Base-by-base conservation (phyloP, 1,139 yeast species). In the Saccharomycopsis phalli region DNA sequence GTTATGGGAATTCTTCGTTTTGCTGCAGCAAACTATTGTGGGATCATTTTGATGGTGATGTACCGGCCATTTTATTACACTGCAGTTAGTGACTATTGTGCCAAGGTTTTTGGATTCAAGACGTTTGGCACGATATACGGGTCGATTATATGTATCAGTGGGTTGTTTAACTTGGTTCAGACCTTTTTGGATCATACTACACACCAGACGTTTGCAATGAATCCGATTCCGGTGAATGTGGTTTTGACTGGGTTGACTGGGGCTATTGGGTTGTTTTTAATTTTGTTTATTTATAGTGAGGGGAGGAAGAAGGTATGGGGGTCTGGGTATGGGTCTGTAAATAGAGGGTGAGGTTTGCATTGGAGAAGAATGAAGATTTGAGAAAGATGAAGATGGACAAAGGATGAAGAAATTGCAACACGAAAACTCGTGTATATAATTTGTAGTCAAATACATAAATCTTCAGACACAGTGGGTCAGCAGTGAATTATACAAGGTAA, bases 61-160 rank as follows among this genome's bases (percentile, higher is more conserved):
- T 87, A 82, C 59, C 71, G 97, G 57, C 96, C 97, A 13, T 82
- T 87, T 54, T 86, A 82, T 55, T 88, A 87, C 60, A 87, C 97
- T 2, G 86, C 94, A 0, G 83, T 87, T 1, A 81, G 94, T 3
- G 96, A 88, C 58, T 84, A 78, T 55, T 74, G 88, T 56, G 94
- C 95, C 33, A 88, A 88, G 55, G 93, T 87, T 17, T 88, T 88
- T 63, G 97, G 97, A 0, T 87, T 82, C 58, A 81, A 76, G 44
- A 86, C 94, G 1, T 88, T 88, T 61, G 95, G 96, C 31, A 79
- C 88, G 1, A 76, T 87, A n/a, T 88, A 88, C 56, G 97, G 97
- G 0, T 65, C 88, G 8, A 71, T 86, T 53, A 83, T 86, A 53
- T 80, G 88, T 45, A 65, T 82, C 46, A 74, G 94, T 13, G 96